These are phyloP conservation scores for Claviceps pazoutovae DNA, from an alignment of 2,329 filamentous ascomycete genomes.

Conservation along the genomic window DNA sequence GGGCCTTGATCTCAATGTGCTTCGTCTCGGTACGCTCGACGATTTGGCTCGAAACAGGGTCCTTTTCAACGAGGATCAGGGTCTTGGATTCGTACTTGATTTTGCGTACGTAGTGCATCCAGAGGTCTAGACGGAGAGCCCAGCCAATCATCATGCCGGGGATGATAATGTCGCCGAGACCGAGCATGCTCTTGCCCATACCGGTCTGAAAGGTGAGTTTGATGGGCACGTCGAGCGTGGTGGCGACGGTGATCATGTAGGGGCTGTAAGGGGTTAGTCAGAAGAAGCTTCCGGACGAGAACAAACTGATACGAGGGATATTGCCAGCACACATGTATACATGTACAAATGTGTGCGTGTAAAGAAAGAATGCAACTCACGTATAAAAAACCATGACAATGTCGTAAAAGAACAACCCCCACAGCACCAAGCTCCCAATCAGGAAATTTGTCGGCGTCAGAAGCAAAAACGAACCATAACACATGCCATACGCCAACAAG, in stretches of 20 bases:
- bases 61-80: conserved; percentile 20
- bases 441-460: conserved; percentile 81
- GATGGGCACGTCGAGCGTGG: conserved; percentile 78
- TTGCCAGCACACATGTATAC: too few relatives aligned
- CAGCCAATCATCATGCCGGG: conserved; percentile 84
- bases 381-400: conserved; percentile 87
- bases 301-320: too few relatives aligned
- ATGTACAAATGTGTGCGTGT: too few relatives aligned
- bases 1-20: conserved; percentile 34
- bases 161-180: conserved; percentile 85
- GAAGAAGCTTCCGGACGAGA: not conserved
- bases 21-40: conserved; percentile 24
- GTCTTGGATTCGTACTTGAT: conserved; percentile 31
- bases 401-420: conserved; percentile 82
- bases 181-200: conserved; percentile 65
- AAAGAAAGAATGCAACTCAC: conserved; percentile 26
- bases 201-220: conserved; percentile 68
- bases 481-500: conserved; percentile 73
- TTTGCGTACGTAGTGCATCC: conserved; percentile 63
- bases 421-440: conserved; percentile 65
- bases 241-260: conserved; percentile 79
- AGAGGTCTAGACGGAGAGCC: conserved; percentile 82
- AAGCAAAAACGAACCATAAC: conserved; percentile 66
- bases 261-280: conserved; percentile 31
- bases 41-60: conserved; percentile 19